Base-by-base conservation (phyloP, 192 early-diverging fungal genomes). In the Allomyces arbusculus region DNA sequence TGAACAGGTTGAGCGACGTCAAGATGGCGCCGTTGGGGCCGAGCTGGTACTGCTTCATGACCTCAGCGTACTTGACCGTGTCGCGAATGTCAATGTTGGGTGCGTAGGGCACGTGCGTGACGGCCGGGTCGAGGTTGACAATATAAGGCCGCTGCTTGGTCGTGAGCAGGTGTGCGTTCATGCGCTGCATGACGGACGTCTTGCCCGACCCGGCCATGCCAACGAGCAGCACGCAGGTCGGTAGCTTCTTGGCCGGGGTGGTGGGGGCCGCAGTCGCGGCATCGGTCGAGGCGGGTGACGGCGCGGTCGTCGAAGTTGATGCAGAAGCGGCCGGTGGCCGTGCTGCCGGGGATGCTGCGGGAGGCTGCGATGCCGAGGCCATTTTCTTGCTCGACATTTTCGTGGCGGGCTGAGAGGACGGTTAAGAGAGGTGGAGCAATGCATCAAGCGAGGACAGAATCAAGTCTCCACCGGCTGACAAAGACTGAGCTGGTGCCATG, bases 191-290 rank as follows among this genome's bases (percentile, higher is more conserved):
- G 74, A 97, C 89, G 26, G 94, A 92, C 6, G 91, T 94, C 72
- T 97, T 97, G 62, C 94, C 94, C 7, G 87, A 89, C 22, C 94
- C 94, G 7, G 94, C 94, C 94, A 96, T 96, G n/a, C 93, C 91
- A 45, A 94, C 91, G 69, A 82, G 84, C 23, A 94, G 82, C 64
- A 94, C 81, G 68, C 82, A 80, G 40, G 82, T 82, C 28, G 88
- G 88, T 62, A 80, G 69, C 62, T 84, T 78, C 26, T 28, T 28
- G 26, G 26, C 2, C 26, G 26, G 4, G 2, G 26, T 28, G 26
- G 26, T 28, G 26, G 26, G 26, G 26, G 26, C 26, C 26, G 26
- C 4, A 1, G 26, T 28, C 4, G 26, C 26, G 26, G 26, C 26
- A 28, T 28, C 26, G 26, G 26, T 4, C 1, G 26, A 28, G 26